Evolutionary conservation across 1,284 basidiomycete genomes (phyloP).

Genomic region (Ceratorhiza oryzae-sativae): DNA sequence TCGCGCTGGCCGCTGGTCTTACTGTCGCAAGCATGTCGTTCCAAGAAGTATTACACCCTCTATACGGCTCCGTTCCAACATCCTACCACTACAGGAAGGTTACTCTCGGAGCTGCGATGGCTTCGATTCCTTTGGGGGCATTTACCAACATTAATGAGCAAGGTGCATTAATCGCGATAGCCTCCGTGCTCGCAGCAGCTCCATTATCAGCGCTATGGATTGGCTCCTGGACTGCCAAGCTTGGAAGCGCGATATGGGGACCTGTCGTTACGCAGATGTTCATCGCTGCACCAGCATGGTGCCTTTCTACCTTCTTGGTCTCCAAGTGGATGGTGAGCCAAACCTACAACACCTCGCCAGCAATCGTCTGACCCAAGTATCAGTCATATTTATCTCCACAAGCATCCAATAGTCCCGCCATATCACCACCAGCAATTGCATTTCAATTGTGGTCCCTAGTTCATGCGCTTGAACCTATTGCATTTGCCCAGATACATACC

Average conservation of each 20-base stretch:
- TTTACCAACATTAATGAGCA: conserved; percentile 48
- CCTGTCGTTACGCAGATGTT: conserved; percentile 63
- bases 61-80: conserved; percentile 65
- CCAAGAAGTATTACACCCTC: conserved; percentile 61
- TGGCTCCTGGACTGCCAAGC: conserved; percentile 62
- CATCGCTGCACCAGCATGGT: conserved; percentile 64
- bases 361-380: not conserved
- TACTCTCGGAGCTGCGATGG: conserved; percentile 52
- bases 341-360: conserved; percentile 2
- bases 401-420: conserved; percentile 29
- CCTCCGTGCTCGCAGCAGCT: conserved; percentile 59
- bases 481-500: conserved; percentile 43
- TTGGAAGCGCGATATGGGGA: conserved; percentile 62
- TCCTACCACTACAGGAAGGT: conserved; percentile 57
- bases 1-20: conserved; percentile 44
- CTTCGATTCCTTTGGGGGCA: conserved; percentile 53
- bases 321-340: conserved; percentile 56
- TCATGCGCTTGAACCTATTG: conserved; percentile 29
- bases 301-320: conserved; percentile 57
- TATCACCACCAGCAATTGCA: conserved; percentile 31
- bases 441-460: conserved; percentile 38
- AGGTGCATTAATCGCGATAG: conserved; percentile 51
- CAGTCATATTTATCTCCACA: conserved; percentile 40
- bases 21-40: conserved; percentile 64
- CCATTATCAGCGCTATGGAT: conserved; percentile 70